phyloP scores from a whole-genome alignment of 2,329 filamentous ascomycete genomes.

The Tolypocladium ophioglossoides region DNA sequence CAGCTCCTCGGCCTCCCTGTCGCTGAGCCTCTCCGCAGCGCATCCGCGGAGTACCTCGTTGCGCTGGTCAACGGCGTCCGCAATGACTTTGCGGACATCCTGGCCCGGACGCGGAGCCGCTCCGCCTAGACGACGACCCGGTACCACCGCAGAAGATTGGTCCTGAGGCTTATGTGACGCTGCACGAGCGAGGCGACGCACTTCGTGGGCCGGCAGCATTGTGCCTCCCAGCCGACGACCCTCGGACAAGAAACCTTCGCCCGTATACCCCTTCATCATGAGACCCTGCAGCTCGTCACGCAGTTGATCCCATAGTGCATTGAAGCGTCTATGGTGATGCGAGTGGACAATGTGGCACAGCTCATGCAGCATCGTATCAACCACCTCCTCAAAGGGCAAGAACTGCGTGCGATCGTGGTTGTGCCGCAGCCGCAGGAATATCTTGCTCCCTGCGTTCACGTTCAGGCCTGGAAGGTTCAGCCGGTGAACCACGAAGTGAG shows the following conservation, averaged over 20 bases:
- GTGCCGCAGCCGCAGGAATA: slow-evolving; percentile 74
- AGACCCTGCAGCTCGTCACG: slow-evolving; percentile 76
- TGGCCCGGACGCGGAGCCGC: slow-evolving; percentile 38
- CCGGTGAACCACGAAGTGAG: background rate
- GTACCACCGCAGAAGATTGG: slow-evolving; percentile 48
- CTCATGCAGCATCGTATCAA: slow-evolving; percentile 92
- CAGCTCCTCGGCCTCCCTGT: slow-evolving; percentile 54
- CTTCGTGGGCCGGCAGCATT: slow-evolving; percentile 59
- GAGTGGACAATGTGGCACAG: slow-evolving; percentile 80
- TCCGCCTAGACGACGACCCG: slow-evolving; percentile 66
- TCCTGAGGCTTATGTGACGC: slow-evolving; percentile 61
- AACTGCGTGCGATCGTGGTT: slow-evolving; percentile 66
- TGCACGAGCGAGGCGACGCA: slow-evolving; percentile 60
- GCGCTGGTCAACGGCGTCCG: slow-evolving; percentile 58
- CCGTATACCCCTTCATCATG: slow-evolving; percentile 73
- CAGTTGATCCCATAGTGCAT: slow-evolving; percentile 80
- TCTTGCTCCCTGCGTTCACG: slow-evolving; percentile 63
- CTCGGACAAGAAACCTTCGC: slow-evolving; percentile 73
- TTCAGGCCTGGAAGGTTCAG: slow-evolving; percentile 50
- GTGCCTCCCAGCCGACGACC: slow-evolving; percentile 63
- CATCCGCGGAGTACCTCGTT: slow-evolving; percentile 62
- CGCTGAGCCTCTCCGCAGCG: slow-evolving; percentile 58
- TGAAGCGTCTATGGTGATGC: slow-evolving; percentile 73
- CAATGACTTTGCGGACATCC: slow-evolving; percentile 63
- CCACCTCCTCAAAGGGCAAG: slow-evolving; percentile 65